Evolutionary conservation across 2,329 filamentous ascomycete genomes (phyloP).

Genomic region (Cryphonectria naterciae): DNA sequence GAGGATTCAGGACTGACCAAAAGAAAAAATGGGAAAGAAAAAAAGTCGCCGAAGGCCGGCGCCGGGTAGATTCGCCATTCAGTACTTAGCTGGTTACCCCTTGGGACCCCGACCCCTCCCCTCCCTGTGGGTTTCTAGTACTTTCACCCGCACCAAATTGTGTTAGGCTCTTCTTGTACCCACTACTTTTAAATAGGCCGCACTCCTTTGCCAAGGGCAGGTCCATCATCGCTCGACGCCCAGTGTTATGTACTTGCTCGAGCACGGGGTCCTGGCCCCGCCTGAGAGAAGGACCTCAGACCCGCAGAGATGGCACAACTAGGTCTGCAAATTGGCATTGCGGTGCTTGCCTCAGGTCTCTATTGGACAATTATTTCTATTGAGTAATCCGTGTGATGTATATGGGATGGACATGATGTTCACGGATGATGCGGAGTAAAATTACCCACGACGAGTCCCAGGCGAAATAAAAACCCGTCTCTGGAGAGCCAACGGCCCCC

Average conservation of each 20-base stretch:
- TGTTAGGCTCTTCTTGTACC: background rate
- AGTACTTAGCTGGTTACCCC: no score
- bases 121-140: background rate
- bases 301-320: slow-evolving; percentile 3
- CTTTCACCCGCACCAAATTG: background rate
- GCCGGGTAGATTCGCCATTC: slow-evolving; percentile 9
- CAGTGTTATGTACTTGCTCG: background rate
- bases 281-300: background rate
- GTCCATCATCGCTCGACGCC: background rate
- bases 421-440: background rate
- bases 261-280: background rate
- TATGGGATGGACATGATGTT: background rate
- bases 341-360: background rate
- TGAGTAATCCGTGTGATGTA: background rate
- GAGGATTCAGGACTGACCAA: background rate
- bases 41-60: slow-evolving; percentile 19
- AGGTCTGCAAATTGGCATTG: background rate
- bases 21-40: background rate
- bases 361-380: background rate
- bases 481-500: background rate
- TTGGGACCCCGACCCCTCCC: background rate
- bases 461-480: background rate
- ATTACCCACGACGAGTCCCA: background rate
- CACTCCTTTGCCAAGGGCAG: background rate
- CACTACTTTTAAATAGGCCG: background rate